Percentiles rank a stretch among this genome's conserved stretches.
phyloP scores from a whole-genome alignment of 2,329 filamentous ascomycete genomes.

The Penicillium verrucosum region DNA sequence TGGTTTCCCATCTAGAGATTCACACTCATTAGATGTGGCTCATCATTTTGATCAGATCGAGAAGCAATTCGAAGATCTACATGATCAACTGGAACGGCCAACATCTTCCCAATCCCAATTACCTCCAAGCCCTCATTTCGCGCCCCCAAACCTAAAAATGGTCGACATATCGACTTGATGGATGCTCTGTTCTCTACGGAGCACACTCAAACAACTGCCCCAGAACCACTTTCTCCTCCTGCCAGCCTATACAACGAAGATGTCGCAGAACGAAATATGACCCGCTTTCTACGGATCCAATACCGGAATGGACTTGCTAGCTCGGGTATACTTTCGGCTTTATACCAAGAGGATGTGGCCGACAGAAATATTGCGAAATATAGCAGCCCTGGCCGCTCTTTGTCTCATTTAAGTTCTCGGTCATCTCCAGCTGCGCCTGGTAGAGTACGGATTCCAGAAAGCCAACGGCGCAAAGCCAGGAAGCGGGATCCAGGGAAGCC shows the following conservation, averaged over 20 bases:
- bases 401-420: slow-evolving; percentile 21
- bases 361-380: slow-evolving; percentile 39
- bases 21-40: slow-evolving; percentile 25
- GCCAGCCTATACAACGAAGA: slow-evolving; percentile 43
- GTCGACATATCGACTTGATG: slow-evolving; percentile 41
- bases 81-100: slow-evolving; percentile 35
- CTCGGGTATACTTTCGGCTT: slow-evolving; percentile 33
- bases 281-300: slow-evolving; percentile 29
- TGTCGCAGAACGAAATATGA: slow-evolving; percentile 44
- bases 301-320: slow-evolving; percentile 26
- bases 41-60: slow-evolving; percentile 39
- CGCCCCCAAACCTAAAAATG: slow-evolving; percentile 20
- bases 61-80: slow-evolving; percentile 39
- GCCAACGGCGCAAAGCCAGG: slow-evolving; percentile 4
- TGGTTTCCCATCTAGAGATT: slow-evolving; percentile 10
- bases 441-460: slow-evolving; percentile 16
- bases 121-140: slow-evolving; percentile 22
- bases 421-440: slow-evolving; percentile 20
- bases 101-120: slow-evolving; percentile 26
- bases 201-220: slow-evolving; percentile 24
- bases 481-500: slow-evolving; percentile 14
- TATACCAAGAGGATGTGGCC: slow-evolving; percentile 44
- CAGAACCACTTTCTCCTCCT: slow-evolving; percentile 28
- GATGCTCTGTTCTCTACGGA: slow-evolving; percentile 40
- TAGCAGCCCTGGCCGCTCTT: slow-evolving; percentile 19